Conservation (phyloP, 169 alveolate genomes). For the Amoebophrya sp. region DNA sequence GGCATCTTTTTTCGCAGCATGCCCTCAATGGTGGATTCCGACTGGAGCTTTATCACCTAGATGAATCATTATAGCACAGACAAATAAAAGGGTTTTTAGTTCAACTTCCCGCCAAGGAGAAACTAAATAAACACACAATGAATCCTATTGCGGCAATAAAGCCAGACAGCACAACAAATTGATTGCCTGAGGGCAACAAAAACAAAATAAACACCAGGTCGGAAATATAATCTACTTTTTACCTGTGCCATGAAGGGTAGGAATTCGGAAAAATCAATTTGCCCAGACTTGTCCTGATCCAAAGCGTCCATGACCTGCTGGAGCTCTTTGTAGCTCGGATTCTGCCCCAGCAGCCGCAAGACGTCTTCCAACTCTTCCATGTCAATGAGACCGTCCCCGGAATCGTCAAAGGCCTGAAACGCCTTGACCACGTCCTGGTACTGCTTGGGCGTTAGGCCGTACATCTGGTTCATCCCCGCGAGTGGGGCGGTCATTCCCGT, state of each 20-base stretch:
- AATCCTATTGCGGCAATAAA: too few species aligned
- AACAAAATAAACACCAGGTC: too few species aligned
- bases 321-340: neutral
- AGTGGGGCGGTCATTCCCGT: too few species aligned
- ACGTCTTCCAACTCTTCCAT: neutral
- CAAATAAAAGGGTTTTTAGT: too few species aligned
- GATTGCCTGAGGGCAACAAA: too few species aligned
- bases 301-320: neutral
- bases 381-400: neutral
- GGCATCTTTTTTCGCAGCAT: neutral
- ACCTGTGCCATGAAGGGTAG: neutral
- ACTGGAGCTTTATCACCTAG: neutral
- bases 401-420: neutral
- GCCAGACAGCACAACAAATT: too few species aligned
- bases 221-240: too few species aligned
- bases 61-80: too few species aligned
- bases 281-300: conserved; percentile 13
- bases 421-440: neutral
- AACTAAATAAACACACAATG: too few species aligned
- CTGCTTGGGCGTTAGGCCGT: neutral
- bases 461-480: too few species aligned
- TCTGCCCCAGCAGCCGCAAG: neutral
- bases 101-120: too few species aligned
- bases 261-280: neutral
- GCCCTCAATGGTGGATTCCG: neutral